phyloP scores from a whole-genome alignment of 345 rosid genomes.

The Arabidopsis arenosa region DNA sequence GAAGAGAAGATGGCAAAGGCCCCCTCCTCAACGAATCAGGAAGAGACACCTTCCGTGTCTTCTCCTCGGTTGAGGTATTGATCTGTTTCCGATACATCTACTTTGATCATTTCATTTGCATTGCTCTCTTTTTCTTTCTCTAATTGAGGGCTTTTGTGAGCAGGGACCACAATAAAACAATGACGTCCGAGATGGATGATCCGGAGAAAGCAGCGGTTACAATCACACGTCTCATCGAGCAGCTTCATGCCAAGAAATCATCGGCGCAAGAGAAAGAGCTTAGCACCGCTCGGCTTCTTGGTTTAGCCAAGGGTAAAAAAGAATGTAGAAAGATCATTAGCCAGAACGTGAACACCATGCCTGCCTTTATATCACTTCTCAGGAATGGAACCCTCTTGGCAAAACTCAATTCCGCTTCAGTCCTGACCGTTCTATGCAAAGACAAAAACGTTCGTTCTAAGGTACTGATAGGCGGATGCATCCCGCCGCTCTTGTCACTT shows the following conservation, averaged over 20 bases:
- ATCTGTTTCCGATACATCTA: not conserved
- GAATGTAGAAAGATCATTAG: constrained; percentile 79
- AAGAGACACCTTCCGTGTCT: constrained; percentile 18
- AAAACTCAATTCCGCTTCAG: constrained; percentile 75
- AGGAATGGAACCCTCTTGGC: constrained; percentile 72
- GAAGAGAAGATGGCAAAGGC: constrained; percentile 45
- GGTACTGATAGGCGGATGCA: constrained; percentile 89
- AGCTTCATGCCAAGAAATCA: constrained; percentile 68
- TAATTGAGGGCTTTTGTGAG: constrained; percentile 6
- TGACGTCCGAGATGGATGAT: constrained; percentile 51
- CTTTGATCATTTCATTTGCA: not conserved
- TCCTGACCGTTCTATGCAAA: constrained; percentile 69
- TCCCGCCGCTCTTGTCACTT: constrained; percentile 82
- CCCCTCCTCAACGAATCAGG: constrained; percentile 54
- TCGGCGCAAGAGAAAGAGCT: constrained; percentile 79
- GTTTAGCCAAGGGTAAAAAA: constrained; percentile 69
- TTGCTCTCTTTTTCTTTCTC: not conserved
- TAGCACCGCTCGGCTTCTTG: constrained; percentile 69
- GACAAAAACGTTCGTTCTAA: constrained; percentile 77
- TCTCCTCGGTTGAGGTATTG: constrained; percentile 34
- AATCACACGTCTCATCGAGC: constrained; percentile 76
- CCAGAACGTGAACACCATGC: constrained; percentile 80
- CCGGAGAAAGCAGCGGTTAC: constrained; percentile 63
- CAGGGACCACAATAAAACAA: constrained; percentile 61
- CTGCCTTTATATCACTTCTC: constrained; percentile 79